Evolutionary conservation across 768 basidiomycete genomes (phyloP), one percentile per base, ranked within the genome.

Genomic region (Mycena vitilis): DNA sequence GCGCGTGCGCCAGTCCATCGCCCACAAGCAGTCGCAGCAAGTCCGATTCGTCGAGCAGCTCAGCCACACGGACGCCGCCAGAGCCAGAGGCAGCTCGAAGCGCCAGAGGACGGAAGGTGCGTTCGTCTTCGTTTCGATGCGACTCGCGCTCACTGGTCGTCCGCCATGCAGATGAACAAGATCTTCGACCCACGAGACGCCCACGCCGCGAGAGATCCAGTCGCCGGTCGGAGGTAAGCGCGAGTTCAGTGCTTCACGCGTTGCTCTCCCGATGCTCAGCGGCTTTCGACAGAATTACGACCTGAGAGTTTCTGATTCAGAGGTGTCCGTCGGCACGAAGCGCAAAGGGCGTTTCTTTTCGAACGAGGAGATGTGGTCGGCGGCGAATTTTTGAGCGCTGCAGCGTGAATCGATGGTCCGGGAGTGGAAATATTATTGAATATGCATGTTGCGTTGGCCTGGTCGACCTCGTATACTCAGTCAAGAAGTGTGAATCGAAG

Each of bases 341-440:
- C 68, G 68, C 60, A 51, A 22, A 42, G 60, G 53, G 25, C 63
- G 63, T 38, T 40, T 57, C 45, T 69, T 69, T 53, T 55, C 45
- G 38, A 52, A 63, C 40, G 58, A 55, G 56, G 57, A 65, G 34
- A 60, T 60, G 44, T n/a, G n/a, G n/a, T 34, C 23, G 16, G 52
- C 30, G 54, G 16, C 40, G 4, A 44, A 63, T 34, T 37, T 64
- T 7, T 64, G 44, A 63, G 23, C 23, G 40, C 36, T 30, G 4
- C 48, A 40, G 37, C 53, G 30, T 30, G 30, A 30, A 30, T 30
- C 30, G 30, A 30, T 30, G 30, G 30, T 30, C 30, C 30, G 30
- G 30, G 30, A 30, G 30, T 30, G 5, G 3, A 5, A 30, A 30
- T 30, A 30, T 30, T n/a, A n/a, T n/a, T n/a, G 30, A 30, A 30